phyloP scores from a whole-genome alignment of 208 protist genomes.

The Acanthamoeba royreba region DNA sequence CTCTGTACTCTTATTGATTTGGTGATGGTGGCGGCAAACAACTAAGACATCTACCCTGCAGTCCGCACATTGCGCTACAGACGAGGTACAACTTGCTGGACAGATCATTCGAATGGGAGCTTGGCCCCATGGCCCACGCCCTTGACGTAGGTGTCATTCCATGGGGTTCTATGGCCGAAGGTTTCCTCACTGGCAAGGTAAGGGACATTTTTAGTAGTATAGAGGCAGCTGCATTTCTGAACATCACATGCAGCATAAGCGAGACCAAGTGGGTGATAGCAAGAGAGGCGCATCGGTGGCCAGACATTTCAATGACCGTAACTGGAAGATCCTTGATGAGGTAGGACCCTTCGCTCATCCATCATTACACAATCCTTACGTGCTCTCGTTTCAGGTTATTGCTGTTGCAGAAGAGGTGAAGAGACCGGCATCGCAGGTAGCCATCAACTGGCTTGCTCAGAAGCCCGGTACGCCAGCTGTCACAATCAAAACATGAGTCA shows the following conservation, averaged over 20 bases:
- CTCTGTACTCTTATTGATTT: neutral
- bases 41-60: neutral
- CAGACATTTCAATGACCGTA: neutral
- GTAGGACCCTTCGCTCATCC: neutral
- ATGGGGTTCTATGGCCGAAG: neutral
- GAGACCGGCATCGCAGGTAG: neutral
- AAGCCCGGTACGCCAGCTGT: neutral
- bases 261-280: neutral
- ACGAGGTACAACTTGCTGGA: conserved; percentile 32
- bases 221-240: neutral
- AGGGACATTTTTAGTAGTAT: too few relatives aligned
- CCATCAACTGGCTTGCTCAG: neutral
- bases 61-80: neutral
- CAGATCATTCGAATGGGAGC: neutral
- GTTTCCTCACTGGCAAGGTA: conserved; percentile 21
- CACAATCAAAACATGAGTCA: too few relatives aligned
- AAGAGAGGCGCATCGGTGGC: neutral
- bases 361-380: too few relatives aligned
- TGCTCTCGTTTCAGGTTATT: neutral
- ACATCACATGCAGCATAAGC: neutral
- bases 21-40: neutral
- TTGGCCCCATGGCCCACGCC: neutral
- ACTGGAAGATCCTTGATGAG: conserved; percentile 26
- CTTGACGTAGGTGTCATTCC: neutral
- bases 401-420: neutral